Conservation (phyloP, 2,329 filamentous ascomycete genomes). For the Ophiocordyceps camponoti-saundersi region DNA sequence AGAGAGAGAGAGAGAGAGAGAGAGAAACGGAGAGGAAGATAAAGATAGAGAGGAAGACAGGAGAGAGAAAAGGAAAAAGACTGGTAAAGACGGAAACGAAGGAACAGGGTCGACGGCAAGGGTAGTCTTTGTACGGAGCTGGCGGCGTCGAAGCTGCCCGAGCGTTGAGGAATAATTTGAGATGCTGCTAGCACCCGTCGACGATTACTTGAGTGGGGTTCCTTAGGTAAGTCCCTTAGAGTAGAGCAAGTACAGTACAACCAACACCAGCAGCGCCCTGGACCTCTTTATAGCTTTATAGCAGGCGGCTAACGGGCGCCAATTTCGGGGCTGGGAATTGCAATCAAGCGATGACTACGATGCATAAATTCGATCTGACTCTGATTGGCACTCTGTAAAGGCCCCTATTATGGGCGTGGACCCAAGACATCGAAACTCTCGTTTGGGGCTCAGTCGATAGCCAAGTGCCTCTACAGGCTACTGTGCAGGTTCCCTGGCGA, state of each 20-base stretch:
- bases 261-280: too few species aligned
- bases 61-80: background rate
- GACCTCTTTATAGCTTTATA: too few species aligned
- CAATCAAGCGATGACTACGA: background rate
- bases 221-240: too few species aligned
- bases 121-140: background rate
- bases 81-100: background rate
- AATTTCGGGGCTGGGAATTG: too few species aligned
- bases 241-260: too few species aligned
- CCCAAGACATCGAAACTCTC: background rate
- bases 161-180: background rate
- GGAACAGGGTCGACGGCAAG: background rate
- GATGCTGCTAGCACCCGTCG: background rate
- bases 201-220: background rate
- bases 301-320: too few species aligned
- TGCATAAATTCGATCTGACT: background rate
- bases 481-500: too few species aligned
- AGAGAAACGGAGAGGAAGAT: too few species aligned
- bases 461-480: too few species aligned
- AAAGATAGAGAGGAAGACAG: background rate
- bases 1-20: conserved; percentile 6
- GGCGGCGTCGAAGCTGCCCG: background rate
- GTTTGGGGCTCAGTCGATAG: background rate
- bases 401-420: background rate
- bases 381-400: background rate